Conservation (phyloP, 495 filamentous ascomycete species). For the Polyplosphaeria fusca region DNA sequence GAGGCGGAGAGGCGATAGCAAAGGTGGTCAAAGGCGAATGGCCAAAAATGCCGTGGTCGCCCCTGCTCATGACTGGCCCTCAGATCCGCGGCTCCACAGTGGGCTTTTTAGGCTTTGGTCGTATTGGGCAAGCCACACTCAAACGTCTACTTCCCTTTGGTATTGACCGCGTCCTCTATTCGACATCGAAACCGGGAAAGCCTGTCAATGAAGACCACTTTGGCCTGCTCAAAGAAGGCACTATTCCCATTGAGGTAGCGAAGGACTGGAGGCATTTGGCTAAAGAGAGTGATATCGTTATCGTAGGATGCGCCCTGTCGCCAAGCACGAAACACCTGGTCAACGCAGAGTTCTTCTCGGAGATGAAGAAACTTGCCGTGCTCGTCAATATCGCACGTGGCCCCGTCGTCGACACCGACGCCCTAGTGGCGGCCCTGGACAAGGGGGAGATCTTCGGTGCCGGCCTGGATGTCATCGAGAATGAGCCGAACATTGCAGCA, state of each 20-base stretch:
- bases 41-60: slow-evolving; percentile 29
- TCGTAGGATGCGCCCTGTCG: slow-evolving; percentile 21
- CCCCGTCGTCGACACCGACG: slow-evolving; percentile 24
- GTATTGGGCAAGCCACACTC: slow-evolving; percentile 23
- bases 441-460: slow-evolving; percentile 24
- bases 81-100: slow-evolving; percentile 19
- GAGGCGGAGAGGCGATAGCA: slow-evolving; percentile 20
- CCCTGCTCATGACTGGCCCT: slow-evolving; percentile 23
- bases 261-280: slow-evolving; percentile 17
- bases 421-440: slow-evolving; percentile 16
- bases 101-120: slow-evolving; percentile 24
- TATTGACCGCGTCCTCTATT: slow-evolving; percentile 12
- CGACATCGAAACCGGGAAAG: slow-evolving; percentile 18
- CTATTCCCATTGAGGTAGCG: slow-evolving; percentile 13
- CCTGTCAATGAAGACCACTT: slow-evolving; percentile 13
- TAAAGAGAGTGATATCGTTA: slow-evolving; percentile 22
- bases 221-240: slow-evolving; percentile 1
- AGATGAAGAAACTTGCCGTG: slow-evolving; percentile 27
- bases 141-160: slow-evolving; percentile 25
- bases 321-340: slow-evolving; percentile 25
- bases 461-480: slow-evolving; percentile 28
- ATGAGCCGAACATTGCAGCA: slow-evolving; percentile 25
- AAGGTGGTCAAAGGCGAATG: slow-evolving; percentile 24
- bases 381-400: slow-evolving; percentile 29
- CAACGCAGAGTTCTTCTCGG: slow-evolving; percentile 12